These are phyloP conservation scores for Platanus orientalis DNA, from an alignment of 164 flowering plant genomes.

Conservation along the genomic window DNA sequence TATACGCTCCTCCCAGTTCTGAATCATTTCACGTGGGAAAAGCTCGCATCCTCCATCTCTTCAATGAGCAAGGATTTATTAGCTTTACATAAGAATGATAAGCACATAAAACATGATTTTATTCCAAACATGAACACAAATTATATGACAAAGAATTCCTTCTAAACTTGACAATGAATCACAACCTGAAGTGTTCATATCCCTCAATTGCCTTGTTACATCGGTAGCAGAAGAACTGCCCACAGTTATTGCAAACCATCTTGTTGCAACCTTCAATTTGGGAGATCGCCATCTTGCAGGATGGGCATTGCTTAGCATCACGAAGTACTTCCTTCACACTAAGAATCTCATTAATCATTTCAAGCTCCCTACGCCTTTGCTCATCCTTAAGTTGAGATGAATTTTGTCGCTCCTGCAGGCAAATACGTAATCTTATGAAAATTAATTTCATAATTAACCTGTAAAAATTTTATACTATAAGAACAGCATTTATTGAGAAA, in stretches of 20 bases:
- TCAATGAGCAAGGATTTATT: conserved; percentile 9
- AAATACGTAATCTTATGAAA: neutral
- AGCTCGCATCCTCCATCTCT: conserved; percentile 62
- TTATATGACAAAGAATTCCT: neutral
- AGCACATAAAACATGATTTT: neutral
- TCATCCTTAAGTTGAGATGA: conserved; percentile 48
- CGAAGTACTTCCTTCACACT: conserved; percentile 62
- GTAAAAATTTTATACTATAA: neutral
- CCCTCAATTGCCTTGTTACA: conserved; percentile 71
- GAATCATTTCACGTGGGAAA: conserved; percentile 55
- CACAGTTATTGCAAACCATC: conserved; percentile 82
- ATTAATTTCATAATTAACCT: neutral
- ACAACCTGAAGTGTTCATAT: conserved; percentile 83
- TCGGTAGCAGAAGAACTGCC: conserved; percentile 69
- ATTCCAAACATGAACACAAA: too few species aligned
- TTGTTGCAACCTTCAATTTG: conserved; percentile 89
- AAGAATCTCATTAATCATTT: conserved; percentile 71
- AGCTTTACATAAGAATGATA: neutral
- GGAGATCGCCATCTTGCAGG: conserved; percentile 86
- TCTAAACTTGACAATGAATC: neutral
- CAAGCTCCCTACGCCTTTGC: conserved; percentile 58
- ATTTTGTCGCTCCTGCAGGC: conserved; percentile 65
- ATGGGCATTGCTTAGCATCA: conserved; percentile 84
- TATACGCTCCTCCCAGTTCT: conserved; percentile 48
- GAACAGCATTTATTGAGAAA: neutral